Evolutionary conservation across 2,329 filamentous ascomycete genomes (phyloP).

Genomic region (Phialemoniopsis sp.): DNA sequence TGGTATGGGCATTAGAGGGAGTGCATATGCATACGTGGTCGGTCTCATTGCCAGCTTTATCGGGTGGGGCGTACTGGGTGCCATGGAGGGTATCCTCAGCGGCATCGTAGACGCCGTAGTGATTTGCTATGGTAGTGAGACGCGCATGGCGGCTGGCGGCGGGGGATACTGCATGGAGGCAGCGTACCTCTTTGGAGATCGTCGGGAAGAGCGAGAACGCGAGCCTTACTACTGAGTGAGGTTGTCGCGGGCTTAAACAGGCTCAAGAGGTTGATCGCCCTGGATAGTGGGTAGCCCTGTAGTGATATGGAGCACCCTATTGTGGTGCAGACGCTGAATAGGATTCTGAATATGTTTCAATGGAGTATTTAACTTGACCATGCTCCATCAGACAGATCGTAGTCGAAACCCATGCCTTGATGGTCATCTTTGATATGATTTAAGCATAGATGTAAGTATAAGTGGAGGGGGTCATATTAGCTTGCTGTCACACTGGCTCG

Average conservation of each 20-base stretch:
- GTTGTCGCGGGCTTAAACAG: not conserved
- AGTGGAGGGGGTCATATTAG: no score
- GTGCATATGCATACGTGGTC: conserved; percentile 90
- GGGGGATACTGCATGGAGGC: conserved; percentile 90
- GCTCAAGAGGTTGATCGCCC: not conserved
- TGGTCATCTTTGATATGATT: no score
- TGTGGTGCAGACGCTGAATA: not conserved
- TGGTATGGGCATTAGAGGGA: conserved; percentile 59
- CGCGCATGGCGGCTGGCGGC: conserved; percentile 60
- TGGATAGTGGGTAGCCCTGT: not conserved
- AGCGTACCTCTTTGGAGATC: conserved; percentile 78
- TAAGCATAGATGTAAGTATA: no score
- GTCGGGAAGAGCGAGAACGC: conserved; percentile 23
- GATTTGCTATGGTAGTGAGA: conserved; percentile 92
- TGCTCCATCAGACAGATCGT: no score
- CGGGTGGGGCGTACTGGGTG: conserved; percentile 87
- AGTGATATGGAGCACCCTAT: not conserved
- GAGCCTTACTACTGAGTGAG: conserved; percentile 7
- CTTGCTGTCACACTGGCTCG: no score
- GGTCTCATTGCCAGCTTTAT: conserved; percentile 90
- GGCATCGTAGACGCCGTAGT: conserved; percentile 85
- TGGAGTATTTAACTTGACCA: no score
- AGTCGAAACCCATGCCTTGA: no score
- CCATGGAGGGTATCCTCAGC: conserved; percentile 83
- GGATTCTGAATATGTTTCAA: no score